Evolutionary conservation across 352 stramenopile species (phyloP).

Genomic region (Globisporangium spinosum): DNA sequence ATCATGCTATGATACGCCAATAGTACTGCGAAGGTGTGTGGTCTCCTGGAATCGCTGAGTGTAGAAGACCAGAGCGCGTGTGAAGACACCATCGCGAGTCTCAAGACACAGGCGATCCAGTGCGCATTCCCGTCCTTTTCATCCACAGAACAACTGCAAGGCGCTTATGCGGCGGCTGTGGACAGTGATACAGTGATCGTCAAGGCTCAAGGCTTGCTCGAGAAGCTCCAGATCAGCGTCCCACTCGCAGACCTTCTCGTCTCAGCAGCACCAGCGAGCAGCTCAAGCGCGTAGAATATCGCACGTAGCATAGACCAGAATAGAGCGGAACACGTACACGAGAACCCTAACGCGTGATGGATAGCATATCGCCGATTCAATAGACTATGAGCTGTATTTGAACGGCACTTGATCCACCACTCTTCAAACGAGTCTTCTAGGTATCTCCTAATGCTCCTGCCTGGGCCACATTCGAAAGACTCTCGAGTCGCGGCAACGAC

Average conservation of each 20-base stretch:
- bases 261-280: background rate
- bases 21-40: constrained; percentile 11
- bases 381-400: background rate
- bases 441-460: background rate
- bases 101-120: constrained; percentile 14
- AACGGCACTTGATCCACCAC: background rate
- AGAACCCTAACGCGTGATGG: background rate
- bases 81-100: background rate
- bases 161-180: background rate
- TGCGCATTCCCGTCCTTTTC: constrained; percentile 3
- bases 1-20: background rate
- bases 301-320: background rate
- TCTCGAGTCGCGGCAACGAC: constrained; percentile 42
- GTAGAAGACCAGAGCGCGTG: background rate
- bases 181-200: background rate
- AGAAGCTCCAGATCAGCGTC: constrained; percentile 6
- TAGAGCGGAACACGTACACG: background rate
- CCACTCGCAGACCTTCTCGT: background rate
- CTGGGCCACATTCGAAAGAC: background rate
- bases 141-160: background rate
- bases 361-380: background rate
- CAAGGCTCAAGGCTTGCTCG: constrained; percentile 2
- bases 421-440: background rate
- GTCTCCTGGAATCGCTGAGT: background rate
- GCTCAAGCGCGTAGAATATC: background rate